Evolutionary conservation across 179 eudicot genomes (phyloP).

Genomic region (Camellia oleifera): DNA sequence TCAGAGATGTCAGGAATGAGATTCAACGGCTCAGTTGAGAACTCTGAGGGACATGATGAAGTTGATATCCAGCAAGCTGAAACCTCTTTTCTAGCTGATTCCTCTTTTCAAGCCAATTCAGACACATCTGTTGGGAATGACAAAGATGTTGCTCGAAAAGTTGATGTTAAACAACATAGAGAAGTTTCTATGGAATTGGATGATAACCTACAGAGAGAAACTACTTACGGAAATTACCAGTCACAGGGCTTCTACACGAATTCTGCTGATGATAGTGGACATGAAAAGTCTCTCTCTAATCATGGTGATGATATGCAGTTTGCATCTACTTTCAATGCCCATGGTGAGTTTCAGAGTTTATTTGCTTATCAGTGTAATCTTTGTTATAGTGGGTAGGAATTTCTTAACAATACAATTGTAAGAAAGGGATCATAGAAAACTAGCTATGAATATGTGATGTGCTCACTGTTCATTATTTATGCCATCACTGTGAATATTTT

Average conservation of each 20-base stretch:
- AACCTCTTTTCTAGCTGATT: slow-evolving; percentile 31
- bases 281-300: slow-evolving; percentile 24
- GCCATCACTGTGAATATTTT: not conserved
- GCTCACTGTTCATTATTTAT: not conserved
- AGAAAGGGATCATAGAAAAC: not conserved
- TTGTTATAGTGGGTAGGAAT: not conserved
- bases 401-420: not conserved
- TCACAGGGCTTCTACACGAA: slow-evolving; percentile 36
- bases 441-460: not conserved
- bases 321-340: slow-evolving; percentile 41
- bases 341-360: slow-evolving; percentile 44
- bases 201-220: slow-evolving; percentile 23
- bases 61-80: slow-evolving; percentile 38
- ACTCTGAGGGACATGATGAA: slow-evolving; percentile 37
- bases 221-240: slow-evolving; percentile 17
- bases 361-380: not conserved
- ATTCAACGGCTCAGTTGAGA: slow-evolving; percentile 26
- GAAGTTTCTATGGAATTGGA: slow-evolving; percentile 32
- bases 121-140: slow-evolving; percentile 68
- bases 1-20: slow-evolving; percentile 37
- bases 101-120: slow-evolving; percentile 40
- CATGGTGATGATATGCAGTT: slow-evolving; percentile 32
- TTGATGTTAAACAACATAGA: slow-evolving; percentile 14
- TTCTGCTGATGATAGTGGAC: slow-evolving; percentile 38
- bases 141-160: slow-evolving; percentile 31